Percentiles rank a stretch among this genome's conserved stretches.
phyloP scores from a whole-genome alignment of 2,329 filamentous ascomycete genomes.

The Alternaria burnsii region DNA sequence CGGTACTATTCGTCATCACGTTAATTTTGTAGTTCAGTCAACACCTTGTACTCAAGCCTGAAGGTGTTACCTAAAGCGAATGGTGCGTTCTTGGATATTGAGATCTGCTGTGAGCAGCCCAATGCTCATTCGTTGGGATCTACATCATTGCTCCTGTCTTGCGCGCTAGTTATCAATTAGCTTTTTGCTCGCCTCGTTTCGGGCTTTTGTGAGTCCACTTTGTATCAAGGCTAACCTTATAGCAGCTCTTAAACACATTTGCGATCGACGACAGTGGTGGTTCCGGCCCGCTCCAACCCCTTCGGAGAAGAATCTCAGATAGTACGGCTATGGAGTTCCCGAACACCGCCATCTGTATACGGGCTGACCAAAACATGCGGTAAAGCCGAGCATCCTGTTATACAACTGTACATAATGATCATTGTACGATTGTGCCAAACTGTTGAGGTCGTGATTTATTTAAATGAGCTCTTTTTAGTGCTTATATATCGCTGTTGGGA shows the following conservation, averaged over 20 bases:
- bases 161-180: neutral
- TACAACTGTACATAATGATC: neutral
- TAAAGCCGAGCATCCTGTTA: neutral
- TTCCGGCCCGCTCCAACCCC: neutral
- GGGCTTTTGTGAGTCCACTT: neutral
- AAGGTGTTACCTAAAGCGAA: neutral
- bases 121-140: constrained; percentile 1
- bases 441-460: neutral
- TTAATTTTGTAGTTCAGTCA: neutral
- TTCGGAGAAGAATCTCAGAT: neutral
- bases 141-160: constrained; percentile 1
- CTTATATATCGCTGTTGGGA: neutral
- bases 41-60: neutral
- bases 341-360: neutral
- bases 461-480: neutral
- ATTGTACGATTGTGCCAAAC: neutral
- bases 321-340: neutral
- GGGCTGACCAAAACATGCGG: neutral
- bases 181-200: neutral
- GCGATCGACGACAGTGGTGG: neutral
- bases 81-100: neutral
- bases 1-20: neutral
- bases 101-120: constrained; percentile 1
- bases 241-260: neutral
- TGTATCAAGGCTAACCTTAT: neutral